These are phyloP conservation scores for Monosporozyma solicola DNA, from an alignment of 805 yeast species.

Conservation along the genomic window DNA sequence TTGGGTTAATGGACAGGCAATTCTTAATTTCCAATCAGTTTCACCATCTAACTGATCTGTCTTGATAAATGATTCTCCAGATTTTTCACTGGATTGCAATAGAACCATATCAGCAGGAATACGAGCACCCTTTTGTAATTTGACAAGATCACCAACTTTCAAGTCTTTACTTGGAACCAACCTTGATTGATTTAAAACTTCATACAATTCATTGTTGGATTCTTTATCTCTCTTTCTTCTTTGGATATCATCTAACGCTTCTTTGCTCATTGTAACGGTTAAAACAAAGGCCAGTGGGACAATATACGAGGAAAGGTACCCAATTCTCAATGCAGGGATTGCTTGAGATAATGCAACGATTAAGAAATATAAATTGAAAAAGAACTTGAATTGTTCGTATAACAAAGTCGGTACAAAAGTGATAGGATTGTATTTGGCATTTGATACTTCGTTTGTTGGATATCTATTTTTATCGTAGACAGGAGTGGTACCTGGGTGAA, in stretches of 20 bases:
- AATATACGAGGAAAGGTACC: constrained; percentile 84
- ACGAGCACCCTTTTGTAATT: constrained; percentile 69
- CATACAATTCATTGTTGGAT: constrained; percentile 76
- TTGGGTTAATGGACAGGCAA: constrained; percentile 72
- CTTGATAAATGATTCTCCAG: constrained; percentile 86
- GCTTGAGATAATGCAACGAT: constrained; percentile 91
- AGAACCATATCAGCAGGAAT: constrained; percentile 91
- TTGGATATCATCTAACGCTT: constrained; percentile 87
- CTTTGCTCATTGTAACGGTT: constrained; percentile 88
- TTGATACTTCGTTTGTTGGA: constrained; percentile 75
- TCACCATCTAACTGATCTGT: constrained; percentile 99
- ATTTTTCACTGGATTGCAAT: constrained; percentile 68
- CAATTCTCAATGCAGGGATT: constrained; percentile 82
- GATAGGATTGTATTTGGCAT: constrained; percentile 86
- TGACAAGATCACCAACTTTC: constrained; percentile 79
- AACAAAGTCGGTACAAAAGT: constrained; percentile 83
- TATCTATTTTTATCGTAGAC: constrained; percentile 29
- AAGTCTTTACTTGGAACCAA: constrained; percentile 50
- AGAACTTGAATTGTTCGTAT: constrained; percentile 94
- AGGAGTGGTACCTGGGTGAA: constrained; percentile 36
- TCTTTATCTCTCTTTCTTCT: constrained; percentile 86
- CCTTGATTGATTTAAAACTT: constrained; percentile 45
- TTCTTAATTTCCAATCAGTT: constrained; percentile 94
- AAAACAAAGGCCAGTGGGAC: constrained; percentile 93
- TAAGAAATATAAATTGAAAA: constrained; percentile 85